Conservation (phyloP, 2,329 filamentous ascomycete genomes). For the Sordariomycetes sp. region DNA sequence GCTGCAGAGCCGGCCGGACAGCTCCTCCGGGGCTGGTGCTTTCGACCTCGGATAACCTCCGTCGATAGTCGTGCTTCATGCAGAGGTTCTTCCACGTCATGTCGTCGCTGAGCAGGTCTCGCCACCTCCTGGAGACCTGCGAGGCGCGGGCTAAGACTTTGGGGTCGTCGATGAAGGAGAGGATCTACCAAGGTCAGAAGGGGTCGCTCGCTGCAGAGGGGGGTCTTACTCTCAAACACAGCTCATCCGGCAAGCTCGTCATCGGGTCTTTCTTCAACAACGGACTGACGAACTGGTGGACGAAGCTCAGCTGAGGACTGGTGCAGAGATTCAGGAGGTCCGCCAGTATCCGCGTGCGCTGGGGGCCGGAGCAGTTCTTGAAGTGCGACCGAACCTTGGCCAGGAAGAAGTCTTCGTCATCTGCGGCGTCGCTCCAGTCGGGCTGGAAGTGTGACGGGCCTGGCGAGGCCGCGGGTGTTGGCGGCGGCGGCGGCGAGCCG, state of each 20-base stretch:
- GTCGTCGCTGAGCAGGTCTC: constrained; percentile 87
- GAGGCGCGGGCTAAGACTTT: constrained; percentile 88
- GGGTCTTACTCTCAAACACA: constrained; percentile 73
- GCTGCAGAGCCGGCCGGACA: constrained; percentile 17
- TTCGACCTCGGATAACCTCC: constrained; percentile 44
- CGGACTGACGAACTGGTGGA: constrained; percentile 91
- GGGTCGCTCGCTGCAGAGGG: not conserved
- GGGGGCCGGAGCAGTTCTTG: constrained; percentile 62
- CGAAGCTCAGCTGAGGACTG: constrained; percentile 89
- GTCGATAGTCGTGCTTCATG: constrained; percentile 84
- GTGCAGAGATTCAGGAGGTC: constrained; percentile 91
- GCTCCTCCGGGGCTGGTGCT: constrained; percentile 19
- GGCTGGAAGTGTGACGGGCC: constrained; percentile 51
- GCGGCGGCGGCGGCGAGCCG: constrained; percentile 53
- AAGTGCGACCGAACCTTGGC: constrained; percentile 75
- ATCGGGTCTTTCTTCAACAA: constrained; percentile 95
- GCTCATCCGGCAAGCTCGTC: constrained; percentile 80
- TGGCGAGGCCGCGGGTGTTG: constrained; percentile 56
- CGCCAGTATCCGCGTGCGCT: constrained; percentile 73
- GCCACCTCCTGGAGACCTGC: constrained; percentile 92
- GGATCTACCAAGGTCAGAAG: constrained; percentile 46
- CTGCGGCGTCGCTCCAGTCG: constrained; percentile 69
- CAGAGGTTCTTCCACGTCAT: constrained; percentile 98
- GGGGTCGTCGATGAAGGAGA: constrained; percentile 95
- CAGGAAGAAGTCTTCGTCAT: constrained; percentile 76